Evolutionary conservation across 202 grass and related monocot genomes (phyloP), one percentile per base, ranked within the genome.

Genomic region (Panicum virgatum): DNA sequence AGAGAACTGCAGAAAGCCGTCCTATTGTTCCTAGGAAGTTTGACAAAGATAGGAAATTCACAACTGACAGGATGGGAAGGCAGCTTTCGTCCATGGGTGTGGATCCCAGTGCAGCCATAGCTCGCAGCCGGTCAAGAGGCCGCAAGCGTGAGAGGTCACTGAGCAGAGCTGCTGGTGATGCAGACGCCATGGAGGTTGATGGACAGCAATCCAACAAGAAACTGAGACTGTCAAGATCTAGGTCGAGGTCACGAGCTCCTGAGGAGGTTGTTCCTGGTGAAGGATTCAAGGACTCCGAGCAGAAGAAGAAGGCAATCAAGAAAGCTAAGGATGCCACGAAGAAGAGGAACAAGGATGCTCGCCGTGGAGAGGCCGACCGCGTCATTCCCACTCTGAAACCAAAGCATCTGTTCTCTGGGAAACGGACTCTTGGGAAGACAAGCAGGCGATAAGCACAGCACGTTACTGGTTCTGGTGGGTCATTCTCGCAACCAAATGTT

Each of bases 361-460:
- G 90, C 26, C 84, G 88, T 65, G 96, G 96, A 83, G 96, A 98
- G 87, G 92, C 82, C 0, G 96, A 98, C 47, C 91, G 96, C 22
- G 92, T 95, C 30, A 95, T 98, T 78, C 88, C 88, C 38, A 96
- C 88, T 30, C 77, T 98, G 92, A 98, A 86, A 63, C 96, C 92
- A n/a, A 98, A 98, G 63, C 96, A 98, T 82, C 83, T 98, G 42
- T 96, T 92, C 73, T 93, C 96, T 62, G 96, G 96, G 26, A 98
- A 98, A 48, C 88, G 96, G 3, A 73, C 86, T 1, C 82, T 71
- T 0, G 96, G 96, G 13, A 98, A 98, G 86, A 96, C 92, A 5
- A 80, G 61, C 80, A 85, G 92, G 45, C 89, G 96, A 76, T 98
- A 89, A 94, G 67, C 10, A 0, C 46, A 34, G 36, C 66, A 34